Base-by-base conservation (phyloP, 1,284 basidiomycete species). In the Athelia sp. region DNA sequence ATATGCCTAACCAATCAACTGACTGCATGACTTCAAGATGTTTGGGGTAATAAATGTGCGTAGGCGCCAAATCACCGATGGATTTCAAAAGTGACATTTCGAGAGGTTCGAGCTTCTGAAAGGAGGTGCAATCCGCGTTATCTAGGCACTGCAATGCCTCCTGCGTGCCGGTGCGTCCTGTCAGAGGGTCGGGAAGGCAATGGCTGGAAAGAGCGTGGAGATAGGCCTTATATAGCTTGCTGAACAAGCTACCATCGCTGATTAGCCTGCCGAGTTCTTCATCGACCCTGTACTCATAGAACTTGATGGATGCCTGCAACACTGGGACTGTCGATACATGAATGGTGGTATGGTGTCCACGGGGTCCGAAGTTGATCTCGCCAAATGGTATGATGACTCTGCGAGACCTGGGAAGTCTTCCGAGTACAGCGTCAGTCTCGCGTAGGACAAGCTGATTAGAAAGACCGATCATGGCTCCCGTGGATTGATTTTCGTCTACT, bases 191-290 rank as follows among this genome's bases (percentile, higher is more conserved):
- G 3, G 66, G 62, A 4, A 74, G 62, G 23, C 64, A 66, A 29
- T 69, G 60, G 24, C 67, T 69, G 0, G 71, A 77, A 3, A 74
- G 45, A 2, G 73, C 73, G 43, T 80, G 78, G 13, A 80, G 62
- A 45, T 74, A 73, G 0, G 68, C 62, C 43, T 63, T 65, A 52
- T 68, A 76, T 2, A 75, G 53, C 45, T 63, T 64, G 53, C 63
- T 68, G 1, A 59, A 59, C 43, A 73, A 51, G 14, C 60, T 65
- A 26, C 50, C 52, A 24, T 59, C 61, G 2, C 69, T 65, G 0
- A 60, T 59, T 2, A 79, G 58, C 45, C 64, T 60, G 4, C 73
- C 67, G 8, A 79, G 59, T 11, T 65, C 60, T 0, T 51, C 53
- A 52, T 79, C 67, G n/a, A 60, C 54, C 0, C 57, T 31, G 40